Evolutionary conservation across 306 rosid species (phyloP).

Genomic region (Quillaja saponaria): DNA sequence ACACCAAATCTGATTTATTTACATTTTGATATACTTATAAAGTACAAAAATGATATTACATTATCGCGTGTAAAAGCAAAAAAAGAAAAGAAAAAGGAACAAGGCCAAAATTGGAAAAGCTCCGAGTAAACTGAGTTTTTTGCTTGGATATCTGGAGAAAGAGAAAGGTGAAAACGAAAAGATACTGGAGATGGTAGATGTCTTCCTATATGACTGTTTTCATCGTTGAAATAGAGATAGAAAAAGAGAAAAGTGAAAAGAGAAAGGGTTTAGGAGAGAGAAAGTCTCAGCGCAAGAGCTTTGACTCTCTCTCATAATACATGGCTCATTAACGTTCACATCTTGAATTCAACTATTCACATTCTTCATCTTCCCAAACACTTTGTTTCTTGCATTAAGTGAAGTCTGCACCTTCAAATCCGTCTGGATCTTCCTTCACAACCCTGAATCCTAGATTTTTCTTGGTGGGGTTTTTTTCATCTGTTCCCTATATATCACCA

Average conservation of each 20-base stretch:
- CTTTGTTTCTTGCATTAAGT: not conserved
- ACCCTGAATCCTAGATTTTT: not conserved
- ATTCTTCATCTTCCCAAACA: constrained; percentile 6
- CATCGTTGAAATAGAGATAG: constrained; percentile 32
- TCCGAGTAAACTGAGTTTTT: no score
- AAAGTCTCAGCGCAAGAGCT: constrained; percentile 29
- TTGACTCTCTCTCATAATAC: constrained; percentile 33
- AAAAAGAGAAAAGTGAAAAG: constrained; percentile 17
- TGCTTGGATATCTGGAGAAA: constrained; percentile 4
- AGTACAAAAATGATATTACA: not conserved
- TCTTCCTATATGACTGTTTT: constrained; percentile 25
- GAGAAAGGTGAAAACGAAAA: not conserved
- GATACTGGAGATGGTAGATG: constrained; percentile 8
- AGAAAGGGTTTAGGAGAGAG: constrained; percentile 32
- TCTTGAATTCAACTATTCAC: constrained; percentile 17
- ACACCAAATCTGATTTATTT: not conserved
- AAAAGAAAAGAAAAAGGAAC: not conserved
- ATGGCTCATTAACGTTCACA: not conserved
- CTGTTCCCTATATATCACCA: not conserved
- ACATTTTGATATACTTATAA: not conserved
- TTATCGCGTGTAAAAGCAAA: not conserved
- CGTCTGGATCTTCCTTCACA: constrained; percentile 1
- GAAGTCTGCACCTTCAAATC: not conserved
- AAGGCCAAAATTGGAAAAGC: not conserved
- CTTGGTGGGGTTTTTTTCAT: constrained; percentile 31